Evolutionary conservation across 352 stramenopile genomes (phyloP), one percentile per base, ranked within the genome.

Genomic region (Globisporangium paroecandrum): DNA sequence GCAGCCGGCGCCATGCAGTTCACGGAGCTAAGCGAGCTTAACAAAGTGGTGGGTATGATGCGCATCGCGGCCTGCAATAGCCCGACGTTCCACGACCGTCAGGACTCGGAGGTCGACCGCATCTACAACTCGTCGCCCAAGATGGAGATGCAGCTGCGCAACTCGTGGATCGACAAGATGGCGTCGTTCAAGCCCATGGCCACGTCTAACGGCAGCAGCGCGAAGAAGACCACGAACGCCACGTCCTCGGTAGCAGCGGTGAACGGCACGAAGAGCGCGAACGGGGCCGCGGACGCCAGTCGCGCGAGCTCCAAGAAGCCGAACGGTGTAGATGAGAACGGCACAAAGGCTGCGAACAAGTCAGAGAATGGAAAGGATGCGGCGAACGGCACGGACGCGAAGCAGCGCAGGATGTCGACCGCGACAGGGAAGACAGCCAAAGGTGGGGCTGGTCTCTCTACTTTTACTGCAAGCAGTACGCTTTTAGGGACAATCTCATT

Each of bases 81-180:
- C 71, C 89, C 89, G 18, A 93, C 85, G 46, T 96, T 96, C 75
- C 89, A 96, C 68, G 89, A 96, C 74, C 89, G 89, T 0, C 87
- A 94, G 70, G 89, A 96, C 81, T 96, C 89, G 65, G 89, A 96
- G 76, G 87, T 96, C 32, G 89, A 96, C 60, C 87, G 87, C 57
- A 94, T 96, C 69, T 96, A 91, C 77, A 96, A 94, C 69, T 93
- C 87, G 66, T 96, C 89, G 62, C 89, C 89, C 20, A 96, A 96
- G 67, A 91, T 94, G 78, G 88, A 94, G 65, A 81, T 87, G 68
- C 85, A 94, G 70, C 67, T 94, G 71, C 88, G 85, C 61, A 93
- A 92, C 64, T 96, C 88, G 65, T 96, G 88, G 88, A 92, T 96
- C 69, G 88, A 96, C 69, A 89, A 90, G 75, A 89, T 94, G 76